Percentiles rank a stretch among this genome's conserved stretches.
These are phyloP conservation scores for Fusarium denticulatum DNA, from an alignment of 2,329 filamentous ascomycete species.

Conservation along the genomic window DNA sequence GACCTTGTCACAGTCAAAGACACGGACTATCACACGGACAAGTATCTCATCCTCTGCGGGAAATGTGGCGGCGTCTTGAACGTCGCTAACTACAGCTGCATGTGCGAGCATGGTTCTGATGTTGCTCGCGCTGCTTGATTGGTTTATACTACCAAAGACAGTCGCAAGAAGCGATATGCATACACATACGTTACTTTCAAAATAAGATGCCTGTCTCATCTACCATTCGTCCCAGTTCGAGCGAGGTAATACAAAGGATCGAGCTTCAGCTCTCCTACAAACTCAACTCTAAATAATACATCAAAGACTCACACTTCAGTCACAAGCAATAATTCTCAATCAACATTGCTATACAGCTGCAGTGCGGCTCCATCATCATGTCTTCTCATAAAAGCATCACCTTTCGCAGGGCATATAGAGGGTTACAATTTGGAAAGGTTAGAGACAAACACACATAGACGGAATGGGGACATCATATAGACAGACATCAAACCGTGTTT, in stretches of 20 bases:
- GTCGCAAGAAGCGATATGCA: no score
- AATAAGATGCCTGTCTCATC: neutral
- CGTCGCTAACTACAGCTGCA: constrained; percentile 9
- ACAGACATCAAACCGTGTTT: constrained; percentile 32
- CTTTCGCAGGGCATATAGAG: neutral
- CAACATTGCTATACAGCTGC: neutral
- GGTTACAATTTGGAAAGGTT: neutral
- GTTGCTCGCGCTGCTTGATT: constrained; percentile 22
- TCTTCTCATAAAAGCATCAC: neutral
- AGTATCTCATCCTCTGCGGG: constrained; percentile 13
- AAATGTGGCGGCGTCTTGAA: constrained; percentile 26
- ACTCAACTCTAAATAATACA: neutral
- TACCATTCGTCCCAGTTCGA: neutral
- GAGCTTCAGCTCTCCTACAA: neutral
- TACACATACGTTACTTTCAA: neutral
- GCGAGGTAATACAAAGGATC: neutral
- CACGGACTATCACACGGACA: constrained; percentile 14
- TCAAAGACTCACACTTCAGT: neutral
- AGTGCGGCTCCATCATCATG: neutral
- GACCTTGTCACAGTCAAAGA: constrained; percentile 9
- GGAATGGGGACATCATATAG: neutral
- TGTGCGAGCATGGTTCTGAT: constrained; percentile 15
- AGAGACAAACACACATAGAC: neutral
- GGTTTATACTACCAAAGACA: neutral
- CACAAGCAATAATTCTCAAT: neutral